Conservation (phyloP, 768 basidiomycete genomes). For the Sutorius australiensis region DNA sequence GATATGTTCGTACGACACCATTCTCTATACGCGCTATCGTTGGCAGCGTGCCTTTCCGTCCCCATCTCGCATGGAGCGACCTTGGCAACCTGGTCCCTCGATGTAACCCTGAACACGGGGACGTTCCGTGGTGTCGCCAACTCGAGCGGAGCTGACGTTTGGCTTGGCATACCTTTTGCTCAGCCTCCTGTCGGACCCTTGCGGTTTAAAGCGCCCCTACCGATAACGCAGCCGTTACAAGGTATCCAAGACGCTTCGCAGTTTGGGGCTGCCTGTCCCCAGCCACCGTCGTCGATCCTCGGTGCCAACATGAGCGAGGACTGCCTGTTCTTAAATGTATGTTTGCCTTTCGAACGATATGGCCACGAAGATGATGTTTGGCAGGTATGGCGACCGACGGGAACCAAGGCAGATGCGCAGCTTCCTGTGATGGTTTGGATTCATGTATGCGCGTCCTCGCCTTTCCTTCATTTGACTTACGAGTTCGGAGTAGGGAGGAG, state of each 20-base stretch:
- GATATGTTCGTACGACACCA: neutral
- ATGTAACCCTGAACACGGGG: constrained; percentile 41
- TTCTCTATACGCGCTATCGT: neutral
- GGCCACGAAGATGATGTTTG: neutral
- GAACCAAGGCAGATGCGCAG: neutral
- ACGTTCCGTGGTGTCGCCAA: constrained; percentile 44
- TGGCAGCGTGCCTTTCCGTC: neutral
- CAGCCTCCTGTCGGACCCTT: constrained; percentile 51
- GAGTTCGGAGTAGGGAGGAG: constrained; percentile 8
- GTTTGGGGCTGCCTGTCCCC: constrained; percentile 58
- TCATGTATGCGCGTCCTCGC: constrained; percentile 5
- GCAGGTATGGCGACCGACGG: constrained; percentile 19
- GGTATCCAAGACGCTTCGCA: constrained; percentile 40
- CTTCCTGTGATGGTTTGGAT: constrained; percentile 23
- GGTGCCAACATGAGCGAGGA: constrained; percentile 49
- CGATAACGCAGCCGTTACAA: constrained; percentile 31
- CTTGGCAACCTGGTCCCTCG: constrained; percentile 9
- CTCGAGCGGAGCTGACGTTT: constrained; percentile 46
- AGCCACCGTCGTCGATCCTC: constrained; percentile 33
- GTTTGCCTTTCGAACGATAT: neutral
- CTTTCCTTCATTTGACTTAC: neutral
- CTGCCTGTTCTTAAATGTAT: constrained; percentile 52
- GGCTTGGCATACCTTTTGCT: constrained; percentile 62
- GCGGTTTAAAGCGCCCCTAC: constrained; percentile 54
- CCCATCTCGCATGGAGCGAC: neutral